Evolutionary conservation across 192 early-diverging fungal genomes (phyloP), one percentile per base, ranked within the genome.

Genomic region (Phycomyces nitens): DNA sequence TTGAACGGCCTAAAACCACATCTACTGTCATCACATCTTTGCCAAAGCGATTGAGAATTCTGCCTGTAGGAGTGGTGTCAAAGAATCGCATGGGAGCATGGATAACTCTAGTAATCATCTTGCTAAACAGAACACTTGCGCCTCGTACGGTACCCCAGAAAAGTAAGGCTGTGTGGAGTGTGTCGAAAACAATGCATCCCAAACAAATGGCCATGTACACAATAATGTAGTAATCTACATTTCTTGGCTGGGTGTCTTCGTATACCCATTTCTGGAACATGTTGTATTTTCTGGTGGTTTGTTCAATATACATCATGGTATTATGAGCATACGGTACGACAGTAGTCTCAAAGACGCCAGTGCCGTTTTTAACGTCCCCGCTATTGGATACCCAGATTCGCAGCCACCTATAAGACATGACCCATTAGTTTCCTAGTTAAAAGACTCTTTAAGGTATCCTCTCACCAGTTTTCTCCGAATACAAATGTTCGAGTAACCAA

Each of bases 21-120:
- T 96, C 94, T 60, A 96, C 75, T 1, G 87, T 85, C 20, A 86
- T 85, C 71, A 96, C 88, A 77, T 98, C 93, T 15, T 88, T 86
- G 24, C 89, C 88, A 66, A 93, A 95, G 43, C 96, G 75, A 71
- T 95, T 71, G 42, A 72, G 77, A 53, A 92, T 87, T n/a, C 89
- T 83, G 26, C 94, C 94, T 10, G 91, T 78, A 10, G 95, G 95
- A n/a, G 90, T 93, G 18, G 86, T 86, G 64, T 95, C 93, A 72
- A 92, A 97, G 83, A 95, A 97, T 18, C 88, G 83, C 27, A 94
- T 79, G 62, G 86, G 86, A 1, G 92, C 88, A 24, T 78, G 83
- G n/a, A 86, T 61, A 26, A 92, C 76, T 24, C 80, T 56, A 16
- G 64, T 70, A 22, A 92, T 57, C 27, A 90, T 71, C 21, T 71